Evolutionary conservation across 2,329 filamentous ascomycete genomes (phyloP).

Genomic region (Sarocladiaceae sp.): DNA sequence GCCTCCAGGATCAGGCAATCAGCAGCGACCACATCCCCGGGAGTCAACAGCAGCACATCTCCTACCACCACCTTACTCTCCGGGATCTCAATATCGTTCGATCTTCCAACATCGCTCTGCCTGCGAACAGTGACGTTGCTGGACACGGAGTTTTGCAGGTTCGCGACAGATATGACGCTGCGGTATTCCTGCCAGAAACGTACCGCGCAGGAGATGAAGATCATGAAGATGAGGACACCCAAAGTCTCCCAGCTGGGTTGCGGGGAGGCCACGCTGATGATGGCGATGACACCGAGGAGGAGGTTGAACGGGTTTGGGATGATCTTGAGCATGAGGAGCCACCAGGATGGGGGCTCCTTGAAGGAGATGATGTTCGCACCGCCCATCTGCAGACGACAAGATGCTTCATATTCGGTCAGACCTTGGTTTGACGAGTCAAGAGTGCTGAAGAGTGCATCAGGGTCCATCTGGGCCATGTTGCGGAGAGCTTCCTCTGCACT

Average conservation of each 20-base stretch:
- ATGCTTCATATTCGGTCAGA: slow-evolving; percentile 18
- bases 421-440: slow-evolving; percentile 18
- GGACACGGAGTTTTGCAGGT: slow-evolving; percentile 20
- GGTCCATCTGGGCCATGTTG: slow-evolving; percentile 17
- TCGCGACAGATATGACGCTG: slow-evolving; percentile 21
- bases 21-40: slow-evolving; percentile 12
- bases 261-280: slow-evolving; percentile 20
- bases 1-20: slow-evolving; percentile 23
- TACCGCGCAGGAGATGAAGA: slow-evolving; percentile 20
- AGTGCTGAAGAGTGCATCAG: slow-evolving; percentile 15
- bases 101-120: no score
- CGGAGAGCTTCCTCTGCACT: slow-evolving; percentile 17
- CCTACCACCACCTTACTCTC: background rate
- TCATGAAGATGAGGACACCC: slow-evolving; percentile 21
- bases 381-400: slow-evolving; percentile 16
- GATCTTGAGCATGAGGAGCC: slow-evolving; percentile 20
- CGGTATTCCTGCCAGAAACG: slow-evolving; percentile 25
- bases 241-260: slow-evolving; percentile 12
- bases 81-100: background rate
- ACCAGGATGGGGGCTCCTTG: slow-evolving; percentile 21
- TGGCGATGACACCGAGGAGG: slow-evolving; percentile 19
- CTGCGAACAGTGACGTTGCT: slow-evolving; percentile 18
- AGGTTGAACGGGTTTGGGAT: slow-evolving; percentile 23
- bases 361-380: slow-evolving; percentile 20
- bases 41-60: background rate